Evolutionary conservation across 768 basidiomycete genomes (phyloP).

Genomic region (Tylopilus plumbeoviolaceoides): DNA sequence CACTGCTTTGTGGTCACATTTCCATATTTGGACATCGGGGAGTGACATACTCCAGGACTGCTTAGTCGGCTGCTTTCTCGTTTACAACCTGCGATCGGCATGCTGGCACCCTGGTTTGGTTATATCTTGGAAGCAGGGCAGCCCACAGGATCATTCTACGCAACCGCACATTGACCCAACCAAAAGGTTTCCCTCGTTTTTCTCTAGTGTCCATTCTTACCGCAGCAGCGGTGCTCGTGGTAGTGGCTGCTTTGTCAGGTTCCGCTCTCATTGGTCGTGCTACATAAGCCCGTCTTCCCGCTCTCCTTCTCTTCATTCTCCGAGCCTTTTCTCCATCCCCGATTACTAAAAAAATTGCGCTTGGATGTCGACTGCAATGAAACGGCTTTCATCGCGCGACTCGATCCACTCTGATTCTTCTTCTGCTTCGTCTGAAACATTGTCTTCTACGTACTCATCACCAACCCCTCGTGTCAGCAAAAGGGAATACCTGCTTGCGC

Average conservation of each 20-base stretch:
- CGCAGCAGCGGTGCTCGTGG: constrained; percentile 14
- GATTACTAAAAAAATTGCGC: not conserved
- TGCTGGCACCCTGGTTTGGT: constrained; percentile 6
- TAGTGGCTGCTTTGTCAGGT: constrained; percentile 5
- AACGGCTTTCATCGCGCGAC: constrained; percentile 16
- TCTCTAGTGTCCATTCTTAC: constrained; percentile 8
- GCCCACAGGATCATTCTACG: constrained; percentile 3
- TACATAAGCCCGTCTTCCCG: constrained; percentile 20
- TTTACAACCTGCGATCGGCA: constrained; percentile 14
- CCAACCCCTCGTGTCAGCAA: constrained; percentile 49
- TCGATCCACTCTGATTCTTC: constrained; percentile 22
- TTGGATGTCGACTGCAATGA: constrained; percentile 5
- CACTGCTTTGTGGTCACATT: constrained; percentile 26
- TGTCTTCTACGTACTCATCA: constrained; percentile 32
- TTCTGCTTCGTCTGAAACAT: constrained; percentile 35
- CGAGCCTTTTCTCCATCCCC: not conserved
- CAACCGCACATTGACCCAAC: not conserved
- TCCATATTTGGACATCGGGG: constrained; percentile 24
- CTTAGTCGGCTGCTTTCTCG: constrained; percentile 5
- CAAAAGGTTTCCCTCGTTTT: not conserved
- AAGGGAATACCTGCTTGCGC: constrained; percentile 80
- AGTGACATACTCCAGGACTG: constrained; percentile 18
- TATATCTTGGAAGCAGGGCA: constrained; percentile 12
- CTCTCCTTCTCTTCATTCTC: not conserved
- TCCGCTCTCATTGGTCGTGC: not conserved